phyloP scores from a whole-genome alignment of 208 protist genomes.

The Leishmania tarentolae region DNA sequence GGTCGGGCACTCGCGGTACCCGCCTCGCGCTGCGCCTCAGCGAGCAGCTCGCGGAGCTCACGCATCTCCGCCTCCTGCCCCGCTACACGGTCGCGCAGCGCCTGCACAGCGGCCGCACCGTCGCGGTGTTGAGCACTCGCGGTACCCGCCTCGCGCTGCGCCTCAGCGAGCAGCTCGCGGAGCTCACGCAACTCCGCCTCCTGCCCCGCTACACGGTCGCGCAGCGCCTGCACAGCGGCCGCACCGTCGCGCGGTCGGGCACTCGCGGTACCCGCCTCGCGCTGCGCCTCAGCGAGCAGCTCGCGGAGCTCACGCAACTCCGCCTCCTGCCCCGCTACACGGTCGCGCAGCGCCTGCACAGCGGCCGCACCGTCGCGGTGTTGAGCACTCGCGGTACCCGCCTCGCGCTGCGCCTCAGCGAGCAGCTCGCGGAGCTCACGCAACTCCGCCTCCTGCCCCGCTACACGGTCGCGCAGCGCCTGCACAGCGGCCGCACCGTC shows the following conservation, averaged over 20 bases:
- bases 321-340: not conserved
- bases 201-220: not conserved
- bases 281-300: not conserved
- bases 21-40: not conserved
- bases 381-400: not conserved
- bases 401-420: not conserved
- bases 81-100: not conserved
- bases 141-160: not conserved
- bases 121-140: too few relatives aligned
- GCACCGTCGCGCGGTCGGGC: too few relatives aligned
- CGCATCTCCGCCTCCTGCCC: not conserved
- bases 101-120: not conserved
- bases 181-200: not conserved
- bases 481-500: not conserved
- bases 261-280: too few relatives aligned
- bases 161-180: not conserved
- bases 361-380: not conserved
- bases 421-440: not conserved
- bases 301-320: not conserved
- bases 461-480: not conserved
- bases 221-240: not conserved
- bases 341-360: slow-evolving; percentile 1
- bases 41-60: not conserved
- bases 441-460: not conserved
- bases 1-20: too few relatives aligned